Base-by-base conservation (phyloP, 805 yeast species). In the Tetrapisispora arboricola region DNA sequence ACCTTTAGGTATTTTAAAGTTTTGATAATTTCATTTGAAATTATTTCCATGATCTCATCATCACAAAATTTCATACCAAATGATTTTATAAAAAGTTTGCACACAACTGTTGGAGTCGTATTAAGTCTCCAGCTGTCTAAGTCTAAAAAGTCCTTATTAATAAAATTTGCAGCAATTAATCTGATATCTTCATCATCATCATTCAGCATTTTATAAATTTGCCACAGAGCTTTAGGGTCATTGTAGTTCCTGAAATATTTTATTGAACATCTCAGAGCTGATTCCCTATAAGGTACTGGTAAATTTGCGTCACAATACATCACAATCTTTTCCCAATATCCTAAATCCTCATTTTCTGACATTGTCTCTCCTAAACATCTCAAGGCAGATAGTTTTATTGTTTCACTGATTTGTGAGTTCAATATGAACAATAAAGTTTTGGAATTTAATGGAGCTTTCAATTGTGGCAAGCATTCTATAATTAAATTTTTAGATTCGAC, bases 121-220 rank as follows among this genome's bases (percentile, higher is more conserved):
- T 24, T 17, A 4, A 4, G 9, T 27, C 53, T 31, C 13, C 41
- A 36, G 6, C 37, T 25, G 1, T 43, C 45, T 1, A 53, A 39
- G 0, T 50, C 48, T 19, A 71, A 53, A 16, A 64, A 44, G 3
- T 43, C 28, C 2, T 68, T 54, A 15, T 47, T 47, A n/a, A 78
- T 54, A 41, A 64, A 65, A 1, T 48, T 35, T 0, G 84, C 65
- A 0, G 84, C 72, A 2, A 49, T 15, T 1, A 60, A 58, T 42
- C 94, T 64, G 6, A 83, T 60, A 12, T 70, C 76, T 11, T 67
- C 74, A 49, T 81, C 90, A 50, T 84, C 94, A 57, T 85, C 95
- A 39, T 61, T 61, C 19, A 80, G 53, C 45, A 63, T 68, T 12
- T 59, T 53, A 43, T 65, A 66, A 1, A 70, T 38, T 31, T 47